Evolutionary conservation across 352 stramenopile genomes (phyloP).

Genomic region (Globisporangium viniferum): DNA sequence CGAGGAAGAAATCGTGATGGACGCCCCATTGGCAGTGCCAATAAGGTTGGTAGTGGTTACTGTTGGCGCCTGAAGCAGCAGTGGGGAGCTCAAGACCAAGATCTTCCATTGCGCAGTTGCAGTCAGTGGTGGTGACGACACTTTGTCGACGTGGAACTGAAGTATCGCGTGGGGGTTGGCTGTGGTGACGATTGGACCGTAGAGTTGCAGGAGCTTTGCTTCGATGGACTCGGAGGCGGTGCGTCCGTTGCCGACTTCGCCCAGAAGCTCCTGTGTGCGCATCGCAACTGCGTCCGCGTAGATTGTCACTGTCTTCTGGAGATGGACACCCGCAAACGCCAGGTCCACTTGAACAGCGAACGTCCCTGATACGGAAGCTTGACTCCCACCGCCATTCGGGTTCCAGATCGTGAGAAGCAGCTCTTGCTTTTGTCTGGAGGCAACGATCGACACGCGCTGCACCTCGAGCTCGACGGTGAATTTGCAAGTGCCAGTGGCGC

Average conservation of each 20-base stretch:
- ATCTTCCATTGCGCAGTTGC: constrained; percentile 13
- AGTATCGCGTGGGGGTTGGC: background rate
- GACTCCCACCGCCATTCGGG: background rate
- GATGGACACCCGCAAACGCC: background rate
- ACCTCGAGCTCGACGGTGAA: constrained; percentile 18
- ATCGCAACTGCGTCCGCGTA: constrained; percentile 31
- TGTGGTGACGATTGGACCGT: constrained; percentile 3
- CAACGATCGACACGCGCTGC: constrained; percentile 16
- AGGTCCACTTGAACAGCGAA: constrained; percentile 22
- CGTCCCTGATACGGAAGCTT: constrained; percentile 16
- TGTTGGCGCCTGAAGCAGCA: constrained; percentile 7
- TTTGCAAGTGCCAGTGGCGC: constrained; percentile 9
- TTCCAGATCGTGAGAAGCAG: constrained; percentile 16
- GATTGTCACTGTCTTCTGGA: constrained; percentile 6
- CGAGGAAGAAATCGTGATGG: background rate
- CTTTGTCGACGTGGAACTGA: constrained; percentile 24
- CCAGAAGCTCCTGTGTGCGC: constrained; percentile 25
- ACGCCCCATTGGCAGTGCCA: constrained; percentile 1
- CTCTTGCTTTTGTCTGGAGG: constrained; percentile 3
- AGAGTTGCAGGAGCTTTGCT: constrained; percentile 20
- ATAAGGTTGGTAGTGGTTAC: constrained; percentile 5
- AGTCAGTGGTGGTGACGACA: background rate
- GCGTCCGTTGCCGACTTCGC: constrained; percentile 22
- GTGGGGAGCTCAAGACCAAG: constrained; percentile 5
- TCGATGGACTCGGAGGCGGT: constrained; percentile 31